Conservation (phyloP, 2,329 filamentous ascomycete genomes). For the Alternaria sp. region DNA sequence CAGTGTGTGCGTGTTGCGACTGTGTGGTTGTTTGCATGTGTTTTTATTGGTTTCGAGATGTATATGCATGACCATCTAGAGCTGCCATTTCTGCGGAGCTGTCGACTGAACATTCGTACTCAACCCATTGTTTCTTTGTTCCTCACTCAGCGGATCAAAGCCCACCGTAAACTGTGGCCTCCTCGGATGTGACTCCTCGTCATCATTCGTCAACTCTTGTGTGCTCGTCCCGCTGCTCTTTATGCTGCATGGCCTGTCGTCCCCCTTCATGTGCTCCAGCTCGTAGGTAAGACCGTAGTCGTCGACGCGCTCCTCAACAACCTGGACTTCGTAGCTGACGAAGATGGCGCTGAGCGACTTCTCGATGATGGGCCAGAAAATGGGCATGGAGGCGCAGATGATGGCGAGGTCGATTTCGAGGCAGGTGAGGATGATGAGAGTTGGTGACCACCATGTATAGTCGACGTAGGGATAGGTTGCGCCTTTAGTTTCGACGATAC, state of each 20-base stretch:
- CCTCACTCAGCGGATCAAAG: conserved; percentile 30
- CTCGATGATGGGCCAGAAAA: conserved; percentile 46
- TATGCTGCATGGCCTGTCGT: conserved; percentile 20
- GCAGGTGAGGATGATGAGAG: conserved; percentile 36
- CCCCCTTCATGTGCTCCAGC: conserved; percentile 28
- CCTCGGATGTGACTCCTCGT: conserved; percentile 11
- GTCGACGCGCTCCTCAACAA: conserved; percentile 36
- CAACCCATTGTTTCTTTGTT: conserved; percentile 15
- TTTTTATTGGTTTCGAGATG: background rate
- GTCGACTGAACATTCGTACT: conserved; percentile 31
- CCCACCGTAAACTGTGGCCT: conserved; percentile 33
- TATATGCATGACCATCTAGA: conserved; percentile 14
- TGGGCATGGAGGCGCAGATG: conserved; percentile 44
- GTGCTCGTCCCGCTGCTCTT: conserved; percentile 34
- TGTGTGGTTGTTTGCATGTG: background rate
- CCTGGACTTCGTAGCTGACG: conserved; percentile 42
- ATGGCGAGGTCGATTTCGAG: conserved; percentile 45
- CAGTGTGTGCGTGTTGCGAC: background rate
- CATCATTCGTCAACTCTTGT: conserved; percentile 24
- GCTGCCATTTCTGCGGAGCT: conserved; percentile 33
- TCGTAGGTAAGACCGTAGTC: conserved; percentile 36
- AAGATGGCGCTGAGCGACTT: conserved; percentile 38
- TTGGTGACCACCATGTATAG: conserved; percentile 40
- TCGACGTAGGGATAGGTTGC: conserved; percentile 42
- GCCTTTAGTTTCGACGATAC: conserved; percentile 33